Conservation (phyloP, 495 filamentous ascomycete genomes). For the Massariosphaeria phaeospora region DNA sequence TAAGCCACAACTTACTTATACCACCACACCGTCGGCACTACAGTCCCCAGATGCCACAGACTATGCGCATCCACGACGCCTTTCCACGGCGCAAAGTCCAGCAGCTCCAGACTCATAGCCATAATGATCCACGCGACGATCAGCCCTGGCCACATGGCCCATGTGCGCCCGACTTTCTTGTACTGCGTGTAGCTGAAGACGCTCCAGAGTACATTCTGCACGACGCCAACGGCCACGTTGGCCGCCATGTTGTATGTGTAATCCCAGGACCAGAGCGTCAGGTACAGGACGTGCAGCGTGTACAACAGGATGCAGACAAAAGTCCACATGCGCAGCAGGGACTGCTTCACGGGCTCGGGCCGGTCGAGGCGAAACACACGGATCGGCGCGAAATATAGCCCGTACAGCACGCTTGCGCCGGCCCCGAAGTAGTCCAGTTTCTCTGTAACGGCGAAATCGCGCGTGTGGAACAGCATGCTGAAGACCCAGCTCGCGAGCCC, state of each 20-base stretch:
- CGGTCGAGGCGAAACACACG: slow-evolving; percentile 77
- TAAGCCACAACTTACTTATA: slow-evolving; percentile 71
- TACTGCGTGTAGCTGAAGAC: slow-evolving; percentile 75
- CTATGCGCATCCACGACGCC: slow-evolving; percentile 89
- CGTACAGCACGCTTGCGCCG: slow-evolving; percentile 85
- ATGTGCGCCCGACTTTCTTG: slow-evolving; percentile 58
- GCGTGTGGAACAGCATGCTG: slow-evolving; percentile 82
- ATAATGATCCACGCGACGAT: slow-evolving; percentile 88
- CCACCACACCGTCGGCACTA: slow-evolving; percentile 84
- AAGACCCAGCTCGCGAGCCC: slow-evolving; percentile 80
- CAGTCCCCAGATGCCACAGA: slow-evolving; percentile 91
- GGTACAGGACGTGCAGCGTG: slow-evolving; percentile 71
- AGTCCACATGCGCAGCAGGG: slow-evolving; percentile 68
- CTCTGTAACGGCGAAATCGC: slow-evolving; percentile 83
- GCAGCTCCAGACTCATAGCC: slow-evolving; percentile 90
- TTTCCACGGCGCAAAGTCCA: slow-evolving; percentile 86
- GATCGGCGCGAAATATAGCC: slow-evolving; percentile 76
- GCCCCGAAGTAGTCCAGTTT: slow-evolving; percentile 95
- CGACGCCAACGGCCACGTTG: slow-evolving; percentile 74
- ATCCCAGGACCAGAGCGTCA: slow-evolving; percentile 82
- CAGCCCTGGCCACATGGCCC: slow-evolving; percentile 88
- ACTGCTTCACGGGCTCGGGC: slow-evolving; percentile 51
- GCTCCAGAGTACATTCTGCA: slow-evolving; percentile 82
- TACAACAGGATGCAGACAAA: slow-evolving; percentile 65
- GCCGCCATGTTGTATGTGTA: slow-evolving; percentile 97